These are phyloP conservation scores for Malus hybrid DNA, from an alignment of 331 rosid species.

Conservation along the genomic window DNA sequence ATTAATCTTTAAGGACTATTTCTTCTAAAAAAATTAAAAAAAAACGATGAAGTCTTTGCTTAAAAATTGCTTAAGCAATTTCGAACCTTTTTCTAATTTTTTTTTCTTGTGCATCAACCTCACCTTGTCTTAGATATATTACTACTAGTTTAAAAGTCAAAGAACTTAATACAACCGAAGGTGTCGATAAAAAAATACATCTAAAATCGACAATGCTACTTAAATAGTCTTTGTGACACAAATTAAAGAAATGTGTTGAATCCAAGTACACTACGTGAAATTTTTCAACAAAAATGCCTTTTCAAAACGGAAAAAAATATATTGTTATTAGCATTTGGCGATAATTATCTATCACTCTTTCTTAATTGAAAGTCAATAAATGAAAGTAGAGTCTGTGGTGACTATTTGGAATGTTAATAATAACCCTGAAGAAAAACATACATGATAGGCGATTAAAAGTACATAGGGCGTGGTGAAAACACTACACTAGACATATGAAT, in stretches of 20 bases:
- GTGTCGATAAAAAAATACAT: too few relatives aligned
- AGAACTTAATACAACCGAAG: neutral
- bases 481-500: neutral
- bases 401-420: too few relatives aligned
- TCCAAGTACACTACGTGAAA: too few relatives aligned
- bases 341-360: too few relatives aligned
- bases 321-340: neutral
- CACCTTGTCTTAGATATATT: neutral
- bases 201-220: neutral
- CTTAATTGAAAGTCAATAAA: neutral
- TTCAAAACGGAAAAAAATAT: neutral
- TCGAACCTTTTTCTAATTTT: neutral
- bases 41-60: too few relatives aligned
- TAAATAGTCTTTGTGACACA: neutral
- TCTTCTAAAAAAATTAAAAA: too few relatives aligned
- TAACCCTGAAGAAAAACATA: neutral
- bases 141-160: neutral
- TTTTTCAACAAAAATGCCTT: neutral
- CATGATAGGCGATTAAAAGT: neutral
- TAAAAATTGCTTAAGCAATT: neutral
- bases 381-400: neutral
- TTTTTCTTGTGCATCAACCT: neutral
- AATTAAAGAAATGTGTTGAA: neutral
- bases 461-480: neutral
- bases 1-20: neutral